phyloP scores from a whole-genome alignment of 257 asterid genomes.

The Solanum pennellii region DNA sequence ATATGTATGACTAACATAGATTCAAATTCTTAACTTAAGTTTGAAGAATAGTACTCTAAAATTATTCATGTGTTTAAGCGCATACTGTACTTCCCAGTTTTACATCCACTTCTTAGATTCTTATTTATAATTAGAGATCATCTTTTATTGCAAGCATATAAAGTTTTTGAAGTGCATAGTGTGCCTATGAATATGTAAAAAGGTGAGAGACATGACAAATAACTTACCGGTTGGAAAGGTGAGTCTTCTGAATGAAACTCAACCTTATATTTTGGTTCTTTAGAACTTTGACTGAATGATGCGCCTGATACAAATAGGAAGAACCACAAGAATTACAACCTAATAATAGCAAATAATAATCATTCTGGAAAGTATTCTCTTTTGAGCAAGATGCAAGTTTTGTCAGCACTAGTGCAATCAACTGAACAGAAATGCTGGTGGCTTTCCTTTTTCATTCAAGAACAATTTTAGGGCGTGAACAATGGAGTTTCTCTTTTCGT shows the following conservation, averaged over 20 bases:
- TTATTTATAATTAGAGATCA: not conserved
- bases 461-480: not conserved
- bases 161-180: not conserved
- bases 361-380: not conserved
- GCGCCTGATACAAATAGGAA: conserved; percentile 34
- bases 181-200: not conserved
- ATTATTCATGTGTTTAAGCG: not conserved
- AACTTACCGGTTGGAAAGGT: conserved; percentile 72
- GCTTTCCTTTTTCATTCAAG: not conserved
- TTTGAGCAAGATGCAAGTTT: not conserved
- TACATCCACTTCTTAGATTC: not conserved
- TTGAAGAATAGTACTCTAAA: not conserved
- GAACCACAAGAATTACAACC: not conserved
- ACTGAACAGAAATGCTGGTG: not conserved
- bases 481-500: not conserved
- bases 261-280: conserved; percentile 82
- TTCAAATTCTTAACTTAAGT: not conserved
- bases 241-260: conserved; percentile 79
- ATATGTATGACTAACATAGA: not conserved
- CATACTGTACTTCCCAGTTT: not conserved
- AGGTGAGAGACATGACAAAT: not conserved
- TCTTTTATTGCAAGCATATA: not conserved
- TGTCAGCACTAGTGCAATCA: not conserved
- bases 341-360: not conserved
- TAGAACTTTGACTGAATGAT: conserved; percentile 63